Conservation (phyloP, 345 rosid species). For the Durio zibethinus region DNA sequence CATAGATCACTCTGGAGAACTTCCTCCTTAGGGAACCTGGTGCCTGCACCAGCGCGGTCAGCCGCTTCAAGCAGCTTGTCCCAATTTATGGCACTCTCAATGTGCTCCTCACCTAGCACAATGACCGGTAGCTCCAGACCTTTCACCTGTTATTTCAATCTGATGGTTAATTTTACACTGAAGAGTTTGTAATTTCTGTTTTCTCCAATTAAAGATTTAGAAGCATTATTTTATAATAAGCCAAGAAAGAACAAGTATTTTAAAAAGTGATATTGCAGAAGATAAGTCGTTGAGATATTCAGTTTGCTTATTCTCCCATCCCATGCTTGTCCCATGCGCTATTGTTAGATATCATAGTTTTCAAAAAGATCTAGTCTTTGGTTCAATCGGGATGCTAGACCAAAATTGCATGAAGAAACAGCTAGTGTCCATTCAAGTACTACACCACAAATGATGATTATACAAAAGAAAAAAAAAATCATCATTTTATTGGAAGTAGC, state of each 20-base stretch:
- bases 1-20: conserved; percentile 67
- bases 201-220: not conserved
- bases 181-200: not conserved
- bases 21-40: conserved; percentile 20
- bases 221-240: no score
- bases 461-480: no score
- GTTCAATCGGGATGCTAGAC: no score
- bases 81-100: conserved; percentile 65
- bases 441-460: no score
- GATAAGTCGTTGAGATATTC: no score
- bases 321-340: no score
- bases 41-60: conserved; percentile 39
- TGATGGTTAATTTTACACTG: not conserved
- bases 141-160: conserved; percentile 50
- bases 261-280: no score
- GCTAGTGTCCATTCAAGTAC: no score
- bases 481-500: not conserved
- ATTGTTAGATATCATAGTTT: no score
- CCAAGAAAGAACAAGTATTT: not conserved
- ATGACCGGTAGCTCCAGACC: conserved; percentile 50
- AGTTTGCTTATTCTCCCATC: no score
- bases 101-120: conserved; percentile 47
- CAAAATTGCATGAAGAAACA: not conserved
- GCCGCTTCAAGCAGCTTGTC: conserved; percentile 73
- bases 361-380: no score